Base-by-base conservation (phyloP, 2,329 filamentous ascomycete species). In the Hymenoscyphus fraxineus region DNA sequence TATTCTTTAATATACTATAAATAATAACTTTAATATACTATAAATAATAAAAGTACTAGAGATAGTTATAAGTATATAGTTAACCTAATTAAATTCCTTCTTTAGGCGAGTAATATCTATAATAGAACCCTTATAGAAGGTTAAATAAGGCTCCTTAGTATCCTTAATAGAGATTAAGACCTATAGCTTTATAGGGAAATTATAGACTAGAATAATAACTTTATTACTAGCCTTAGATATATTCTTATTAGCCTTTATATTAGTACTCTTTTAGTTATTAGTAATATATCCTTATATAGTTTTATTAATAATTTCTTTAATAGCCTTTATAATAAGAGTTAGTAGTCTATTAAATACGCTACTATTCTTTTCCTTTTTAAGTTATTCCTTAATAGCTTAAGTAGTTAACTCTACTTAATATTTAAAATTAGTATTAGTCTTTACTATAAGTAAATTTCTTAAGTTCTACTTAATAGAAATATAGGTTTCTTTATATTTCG, bases 1-100 rank as follows among this genome's bases (percentile, higher is more conserved):
- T 93, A 69, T 93, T 92, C 81, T 96, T 97, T 55, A 91, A 91
- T 81, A 97, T 91, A 55, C 92, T 93, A 73, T 98, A 99, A 5
- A 92, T 89, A 77, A 99, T n/a, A n/a, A n/a, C n/a, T n/a, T n/a
- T n/a, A n/a, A n/a, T n/a, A n/a, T n/a, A n/a, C n/a, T n/a, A n/a
- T n/a, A n/a, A n/a, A n/a, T n/a, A n/a, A n/a, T 98, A 79, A 95
- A 97, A 66, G 89, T 90, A 74, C 92, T 88, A 35, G 92, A 94
- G 19, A 94, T 93, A 5, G 93, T 90, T 59, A 94, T 94, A 39
- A 99, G 84, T 68, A 93, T 96, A 69, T 95, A 91, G 75, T 99
- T 95, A 67, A 97, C 89, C 79, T 98, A 95, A 74, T 99, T 95
- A 72, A 98, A 98, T 4, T 97, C 93, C 80, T 98, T 98, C 83